These are phyloP conservation scores for Mortierella sp. DNA, from an alignment of 371 early-diverging fungal genomes.

Conservation along the genomic window DNA sequence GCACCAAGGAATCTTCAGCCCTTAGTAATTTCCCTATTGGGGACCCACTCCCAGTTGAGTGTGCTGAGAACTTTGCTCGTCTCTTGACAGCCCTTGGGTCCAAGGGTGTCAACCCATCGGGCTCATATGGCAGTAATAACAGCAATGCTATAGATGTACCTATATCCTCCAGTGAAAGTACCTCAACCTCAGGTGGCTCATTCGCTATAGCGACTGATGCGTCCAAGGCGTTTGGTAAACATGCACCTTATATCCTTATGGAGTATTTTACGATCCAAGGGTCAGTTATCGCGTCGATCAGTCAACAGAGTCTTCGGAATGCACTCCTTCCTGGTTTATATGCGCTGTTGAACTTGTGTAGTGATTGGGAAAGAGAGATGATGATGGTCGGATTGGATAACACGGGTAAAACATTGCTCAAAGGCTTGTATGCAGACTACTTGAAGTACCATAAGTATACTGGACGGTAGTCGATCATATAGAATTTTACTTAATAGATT, in stretches of 20 bases:
- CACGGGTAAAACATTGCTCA: slow-evolving; percentile 68
- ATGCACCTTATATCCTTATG: slow-evolving; percentile 76
- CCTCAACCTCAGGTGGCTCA: slow-evolving; percentile 19
- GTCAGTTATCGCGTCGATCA: slow-evolving; percentile 66
- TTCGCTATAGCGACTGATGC: slow-evolving; percentile 39
- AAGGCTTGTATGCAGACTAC: slow-evolving; percentile 69
- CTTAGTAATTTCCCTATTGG: slow-evolving; percentile 18
- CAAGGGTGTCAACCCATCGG: slow-evolving; percentile 31
- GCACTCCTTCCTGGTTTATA: slow-evolving; percentile 74
- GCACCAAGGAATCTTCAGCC: neutral
- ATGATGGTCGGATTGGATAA: slow-evolving; percentile 74
- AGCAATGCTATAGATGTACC: slow-evolving; percentile 28
- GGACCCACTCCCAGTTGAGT: slow-evolving; percentile 63
- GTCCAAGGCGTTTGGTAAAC: slow-evolving; percentile 73
- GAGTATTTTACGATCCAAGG: slow-evolving; percentile 77
- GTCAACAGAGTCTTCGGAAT: slow-evolving; percentile 62
- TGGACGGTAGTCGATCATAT: slow-evolving; percentile 62
- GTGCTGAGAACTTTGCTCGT: slow-evolving; percentile 69
- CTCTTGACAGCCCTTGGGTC: slow-evolving; percentile 63
- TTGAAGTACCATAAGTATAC: slow-evolving; percentile 71
- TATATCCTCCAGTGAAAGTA: slow-evolving; percentile 1
- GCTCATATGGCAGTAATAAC: slow-evolving; percentile 6
- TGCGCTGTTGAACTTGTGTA: slow-evolving; percentile 77
- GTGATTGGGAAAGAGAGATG: slow-evolving; percentile 74
- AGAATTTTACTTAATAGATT: neutral